Conservation (phyloP, 2,329 filamentous ascomycete genomes). For the Samsoniella hepiali region DNA sequence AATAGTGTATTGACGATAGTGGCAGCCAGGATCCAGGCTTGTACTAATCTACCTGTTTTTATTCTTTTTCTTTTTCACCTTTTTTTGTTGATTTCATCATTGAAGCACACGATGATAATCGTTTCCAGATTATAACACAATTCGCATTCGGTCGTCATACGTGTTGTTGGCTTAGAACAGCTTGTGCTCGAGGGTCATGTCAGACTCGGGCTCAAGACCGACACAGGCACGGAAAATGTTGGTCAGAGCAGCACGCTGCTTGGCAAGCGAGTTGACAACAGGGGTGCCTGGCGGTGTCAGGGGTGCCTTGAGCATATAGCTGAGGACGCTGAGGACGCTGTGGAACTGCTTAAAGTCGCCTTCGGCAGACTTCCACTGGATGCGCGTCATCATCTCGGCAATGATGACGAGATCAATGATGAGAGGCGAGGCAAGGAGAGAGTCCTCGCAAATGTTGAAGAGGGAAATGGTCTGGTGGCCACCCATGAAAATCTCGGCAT, state of each 20-base stretch:
- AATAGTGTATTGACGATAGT: slow-evolving; percentile 15
- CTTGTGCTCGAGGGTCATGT: slow-evolving; percentile 99
- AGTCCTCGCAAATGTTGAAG: slow-evolving; percentile 99
- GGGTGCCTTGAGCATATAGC: slow-evolving; percentile 98
- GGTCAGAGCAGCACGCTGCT: slow-evolving; percentile 90
- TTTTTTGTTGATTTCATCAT: not conserved
- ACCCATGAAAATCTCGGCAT: slow-evolving; percentile 97
- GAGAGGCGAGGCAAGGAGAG: slow-evolving; percentile 87
- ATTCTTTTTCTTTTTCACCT: not conserved
- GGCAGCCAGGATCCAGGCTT: slow-evolving; percentile 7
- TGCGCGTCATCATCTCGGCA: slow-evolving; percentile 97
- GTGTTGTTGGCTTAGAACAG: slow-evolving; percentile 60
- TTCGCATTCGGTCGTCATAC: not conserved
- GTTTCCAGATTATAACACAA: not conserved
- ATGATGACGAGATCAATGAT: slow-evolving; percentile 96
- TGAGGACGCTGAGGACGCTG: slow-evolving; percentile 91
- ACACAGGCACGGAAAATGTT: slow-evolving; percentile 99
- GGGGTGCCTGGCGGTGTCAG: slow-evolving; percentile 91
- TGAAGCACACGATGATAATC: not conserved
- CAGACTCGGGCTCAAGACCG: slow-evolving; percentile 92
- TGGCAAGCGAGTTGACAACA: slow-evolving; percentile 90
- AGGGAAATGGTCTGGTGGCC: slow-evolving; percentile 96
- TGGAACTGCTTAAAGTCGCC: slow-evolving; percentile 90
- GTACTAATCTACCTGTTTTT: slow-evolving; percentile 13
- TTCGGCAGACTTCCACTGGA: slow-evolving; percentile 75